phyloP scores from a whole-genome alignment of 805 yeast genomes.

The Limtongia smithiae region DNA sequence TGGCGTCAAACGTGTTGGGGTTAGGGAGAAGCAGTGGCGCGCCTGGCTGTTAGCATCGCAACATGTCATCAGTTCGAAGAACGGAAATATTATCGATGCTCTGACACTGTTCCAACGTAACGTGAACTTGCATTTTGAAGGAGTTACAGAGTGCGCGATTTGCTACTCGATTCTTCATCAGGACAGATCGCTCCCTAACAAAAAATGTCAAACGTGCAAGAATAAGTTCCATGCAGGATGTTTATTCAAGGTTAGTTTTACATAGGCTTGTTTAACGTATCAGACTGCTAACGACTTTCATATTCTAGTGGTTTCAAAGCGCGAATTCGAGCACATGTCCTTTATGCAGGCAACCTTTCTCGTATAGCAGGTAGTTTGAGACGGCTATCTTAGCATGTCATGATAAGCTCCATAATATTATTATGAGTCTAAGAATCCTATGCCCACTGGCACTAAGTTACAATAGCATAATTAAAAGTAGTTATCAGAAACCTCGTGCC shows the following conservation, averaged over 20 bases:
- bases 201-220: constrained; percentile 82
- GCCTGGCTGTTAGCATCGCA: constrained; percentile 94
- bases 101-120: constrained; percentile 67
- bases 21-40: constrained; percentile 87
- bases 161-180: constrained; percentile 90
- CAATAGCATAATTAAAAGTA: too few species aligned
- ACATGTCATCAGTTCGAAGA: constrained; percentile 63
- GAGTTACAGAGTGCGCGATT: constrained; percentile 95
- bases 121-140: constrained; percentile 80
- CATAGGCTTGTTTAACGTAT: background rate
- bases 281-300: background rate
- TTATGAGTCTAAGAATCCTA: too few species aligned
- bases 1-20: constrained; percentile 80
- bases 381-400: too few species aligned
- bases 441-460: too few species aligned
- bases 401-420: too few species aligned
- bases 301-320: constrained; percentile 82
- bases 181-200: constrained; percentile 86
- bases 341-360: constrained; percentile 58
- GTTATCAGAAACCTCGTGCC: too few species aligned
- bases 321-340: constrained; percentile 93
- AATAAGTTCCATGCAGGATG: constrained; percentile 96
- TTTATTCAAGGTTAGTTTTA: constrained; percentile 54
- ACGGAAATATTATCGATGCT: constrained; percentile 54
- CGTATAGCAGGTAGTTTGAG: constrained; percentile 25